Evolutionary conservation across 306 rosid genomes (phyloP).

Genomic region (Hippophae gyantsensis): DNA sequence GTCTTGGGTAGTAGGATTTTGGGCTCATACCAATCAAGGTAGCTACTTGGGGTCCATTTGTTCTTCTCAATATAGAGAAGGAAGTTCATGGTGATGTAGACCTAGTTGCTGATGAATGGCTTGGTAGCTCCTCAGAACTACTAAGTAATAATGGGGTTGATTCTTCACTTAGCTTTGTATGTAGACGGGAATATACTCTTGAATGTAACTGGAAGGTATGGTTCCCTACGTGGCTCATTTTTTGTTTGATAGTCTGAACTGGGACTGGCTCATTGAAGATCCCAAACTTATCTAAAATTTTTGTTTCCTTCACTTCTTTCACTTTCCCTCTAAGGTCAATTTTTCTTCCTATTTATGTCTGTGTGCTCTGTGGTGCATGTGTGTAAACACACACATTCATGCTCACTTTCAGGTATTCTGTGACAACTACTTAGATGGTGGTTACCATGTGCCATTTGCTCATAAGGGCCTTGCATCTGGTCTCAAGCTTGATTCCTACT

Average conservation of each 20-base stretch:
- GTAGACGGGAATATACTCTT: conserved; percentile 71
- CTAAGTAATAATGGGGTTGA: conserved; percentile 51
- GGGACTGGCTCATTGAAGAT: neutral
- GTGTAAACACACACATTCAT: too few species aligned
- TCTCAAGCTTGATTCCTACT: conserved; percentile 71
- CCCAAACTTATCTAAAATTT: neutral
- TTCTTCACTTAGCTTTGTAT: conserved; percentile 56
- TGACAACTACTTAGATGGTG: conserved; percentile 95
- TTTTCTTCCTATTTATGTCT: neutral
- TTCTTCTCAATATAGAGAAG: conserved; percentile 60
- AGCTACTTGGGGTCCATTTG: conserved; percentile 80
- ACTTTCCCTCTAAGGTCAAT: neutral
- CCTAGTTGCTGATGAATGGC: conserved; percentile 58
- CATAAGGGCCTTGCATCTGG: conserved; percentile 80
- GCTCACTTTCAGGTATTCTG: conserved; percentile 61
- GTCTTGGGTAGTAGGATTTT: conserved; percentile 57
- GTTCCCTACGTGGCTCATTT: neutral
- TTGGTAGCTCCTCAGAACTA: conserved; percentile 61
- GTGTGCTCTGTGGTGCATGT: too few species aligned
- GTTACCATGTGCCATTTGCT: conserved; percentile 88
- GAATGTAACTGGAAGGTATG: conserved; percentile 93
- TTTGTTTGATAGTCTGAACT: neutral
- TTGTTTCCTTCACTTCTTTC: neutral
- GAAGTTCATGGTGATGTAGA: conserved; percentile 29
- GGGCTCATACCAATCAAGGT: conserved; percentile 63